phyloP scores from a whole-genome alignment of 345 rosid genomes.

The Punica granatum region DNA sequence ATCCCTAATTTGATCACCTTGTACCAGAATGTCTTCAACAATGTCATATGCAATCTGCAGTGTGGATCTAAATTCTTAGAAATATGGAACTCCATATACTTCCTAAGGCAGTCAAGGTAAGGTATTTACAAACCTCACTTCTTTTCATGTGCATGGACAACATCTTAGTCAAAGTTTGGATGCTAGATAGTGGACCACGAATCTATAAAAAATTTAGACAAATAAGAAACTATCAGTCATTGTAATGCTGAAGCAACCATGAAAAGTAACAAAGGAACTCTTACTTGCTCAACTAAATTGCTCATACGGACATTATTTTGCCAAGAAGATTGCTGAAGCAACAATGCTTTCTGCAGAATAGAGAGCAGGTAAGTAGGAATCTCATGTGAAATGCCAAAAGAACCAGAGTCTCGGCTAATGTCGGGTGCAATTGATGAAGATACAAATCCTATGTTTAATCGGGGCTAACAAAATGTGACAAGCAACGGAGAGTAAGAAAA shows the following conservation, averaged over 20 bases:
- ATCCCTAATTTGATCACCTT: constrained; percentile 58
- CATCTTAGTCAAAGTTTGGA: constrained; percentile 73
- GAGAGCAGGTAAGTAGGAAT: background rate
- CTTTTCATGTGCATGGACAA: constrained; percentile 60
- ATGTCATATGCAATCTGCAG: constrained; percentile 72
- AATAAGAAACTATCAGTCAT: constrained; percentile 10
- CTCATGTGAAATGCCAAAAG: background rate
- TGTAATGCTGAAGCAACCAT: constrained; percentile 2
- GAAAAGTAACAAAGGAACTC: constrained; percentile 4
- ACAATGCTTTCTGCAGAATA: constrained; percentile 53
- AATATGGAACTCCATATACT: background rate
- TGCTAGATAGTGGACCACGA: constrained; percentile 77
- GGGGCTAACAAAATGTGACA: too few species aligned
- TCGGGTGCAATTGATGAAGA: too few species aligned
- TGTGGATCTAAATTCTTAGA: background rate
- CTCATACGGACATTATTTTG: constrained; percentile 83
- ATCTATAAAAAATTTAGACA: constrained; percentile 36
- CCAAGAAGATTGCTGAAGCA: constrained; percentile 88
- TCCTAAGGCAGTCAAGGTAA: background rate
- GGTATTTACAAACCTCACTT: constrained; percentile 52
- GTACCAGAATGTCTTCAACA: constrained; percentile 66
- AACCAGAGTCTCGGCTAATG: background rate
- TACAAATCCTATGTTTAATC: too few species aligned
- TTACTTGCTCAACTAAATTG: constrained; percentile 83
- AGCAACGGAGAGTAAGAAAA: too few species aligned